A percentile compares a stretch with the other conserved stretches of the same genome.
phyloP scores from a whole-genome alignment of 208 protist genomes.

The Herpetomonas muscarum region DNA sequence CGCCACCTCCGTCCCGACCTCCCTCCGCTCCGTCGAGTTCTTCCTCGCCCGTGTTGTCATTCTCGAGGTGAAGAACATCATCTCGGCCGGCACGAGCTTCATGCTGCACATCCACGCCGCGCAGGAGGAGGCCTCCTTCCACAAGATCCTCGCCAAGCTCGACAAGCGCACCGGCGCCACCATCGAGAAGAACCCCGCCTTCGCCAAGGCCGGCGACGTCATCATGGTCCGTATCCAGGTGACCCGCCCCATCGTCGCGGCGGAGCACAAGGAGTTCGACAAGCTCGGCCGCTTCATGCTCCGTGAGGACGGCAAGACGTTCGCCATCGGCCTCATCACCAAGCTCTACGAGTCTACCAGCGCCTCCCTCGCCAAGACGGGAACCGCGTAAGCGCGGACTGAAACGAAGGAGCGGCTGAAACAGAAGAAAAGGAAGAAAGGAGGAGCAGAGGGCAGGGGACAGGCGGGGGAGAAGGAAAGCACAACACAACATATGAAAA shows the following conservation, averaged over 20 bases:
- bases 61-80: constrained; percentile 94
- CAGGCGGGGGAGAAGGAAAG: too few relatives aligned
- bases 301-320: constrained; percentile 92
- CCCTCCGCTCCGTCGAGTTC: constrained; percentile 80
- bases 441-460: too few relatives aligned
- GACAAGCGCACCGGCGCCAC: constrained; percentile 92
- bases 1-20: constrained; percentile 80
- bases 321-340: constrained; percentile 87
- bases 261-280: constrained; percentile 92
- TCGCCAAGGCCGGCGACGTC: constrained; percentile 90
- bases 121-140: constrained; percentile 90
- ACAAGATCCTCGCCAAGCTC: constrained; percentile 88
- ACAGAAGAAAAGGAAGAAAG: too few relatives aligned
- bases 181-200: constrained; percentile 91
- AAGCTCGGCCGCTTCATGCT: constrained; percentile 96
- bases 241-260: constrained; percentile 83
- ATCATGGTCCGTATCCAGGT: constrained; percentile 91
- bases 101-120: constrained; percentile 95
- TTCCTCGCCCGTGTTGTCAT: constrained; percentile 95
- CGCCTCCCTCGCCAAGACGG: constrained; percentile 56
- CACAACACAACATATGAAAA: too few relatives aligned
- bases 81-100: constrained; percentile 91
- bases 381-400: constrained; percentile 8
- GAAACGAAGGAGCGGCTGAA: too few relatives aligned
- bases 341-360: constrained; percentile 84